A percentile compares a stretch with the other conserved stretches of the same genome.
These are phyloP conservation scores for Chalaropsis thielavioides DNA, from an alignment of 2,329 filamentous ascomycete genomes.

Conservation along the genomic window DNA sequence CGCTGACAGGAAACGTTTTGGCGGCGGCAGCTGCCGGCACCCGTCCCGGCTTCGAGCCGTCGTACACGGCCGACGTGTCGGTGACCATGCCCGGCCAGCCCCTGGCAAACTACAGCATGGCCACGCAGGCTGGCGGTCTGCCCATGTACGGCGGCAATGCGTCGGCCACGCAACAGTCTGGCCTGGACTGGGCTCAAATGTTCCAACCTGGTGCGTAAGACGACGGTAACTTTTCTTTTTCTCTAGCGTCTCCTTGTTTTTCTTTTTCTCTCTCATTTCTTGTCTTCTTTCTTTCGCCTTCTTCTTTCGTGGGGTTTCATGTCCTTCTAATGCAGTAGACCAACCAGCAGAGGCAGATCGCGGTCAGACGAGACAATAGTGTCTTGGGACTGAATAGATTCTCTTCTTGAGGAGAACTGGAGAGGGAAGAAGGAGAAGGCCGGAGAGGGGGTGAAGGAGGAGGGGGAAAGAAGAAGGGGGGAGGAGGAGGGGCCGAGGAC, in stretches of 20 bases:
- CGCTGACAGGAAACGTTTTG: slow-evolving; percentile 32
- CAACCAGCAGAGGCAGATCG: neutral
- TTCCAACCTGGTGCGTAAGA: slow-evolving; percentile 56
- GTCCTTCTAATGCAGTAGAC: slow-evolving; percentile 1
- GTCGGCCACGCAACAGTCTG: slow-evolving; percentile 45
- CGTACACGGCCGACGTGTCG: slow-evolving; percentile 43
- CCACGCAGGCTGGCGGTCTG: slow-evolving; percentile 41
- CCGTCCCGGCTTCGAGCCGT: slow-evolving; percentile 33
- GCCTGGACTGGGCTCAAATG: slow-evolving; percentile 65
- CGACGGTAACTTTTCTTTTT: slow-evolving; percentile 22
- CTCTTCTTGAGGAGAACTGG: neutral
- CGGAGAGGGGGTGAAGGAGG: neutral
- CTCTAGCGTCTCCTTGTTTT: slow-evolving; percentile 13
- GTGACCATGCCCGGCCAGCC: slow-evolving; percentile 51
- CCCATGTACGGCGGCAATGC: slow-evolving; percentile 46
- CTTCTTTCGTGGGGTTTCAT: neutral
- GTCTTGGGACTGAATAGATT: neutral
- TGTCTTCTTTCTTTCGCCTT: slow-evolving; percentile 14
- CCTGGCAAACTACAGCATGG: slow-evolving; percentile 50
- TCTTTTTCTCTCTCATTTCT: slow-evolving; percentile 18
- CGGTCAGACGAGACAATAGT: neutral
- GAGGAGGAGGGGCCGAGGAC: neutral
- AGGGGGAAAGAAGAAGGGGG: neutral
- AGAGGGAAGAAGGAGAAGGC: neutral
- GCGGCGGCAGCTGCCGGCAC: slow-evolving; percentile 33